Evolutionary conservation across 129 eudicot species (phyloP).

Genomic region (Silybum marianum): DNA sequence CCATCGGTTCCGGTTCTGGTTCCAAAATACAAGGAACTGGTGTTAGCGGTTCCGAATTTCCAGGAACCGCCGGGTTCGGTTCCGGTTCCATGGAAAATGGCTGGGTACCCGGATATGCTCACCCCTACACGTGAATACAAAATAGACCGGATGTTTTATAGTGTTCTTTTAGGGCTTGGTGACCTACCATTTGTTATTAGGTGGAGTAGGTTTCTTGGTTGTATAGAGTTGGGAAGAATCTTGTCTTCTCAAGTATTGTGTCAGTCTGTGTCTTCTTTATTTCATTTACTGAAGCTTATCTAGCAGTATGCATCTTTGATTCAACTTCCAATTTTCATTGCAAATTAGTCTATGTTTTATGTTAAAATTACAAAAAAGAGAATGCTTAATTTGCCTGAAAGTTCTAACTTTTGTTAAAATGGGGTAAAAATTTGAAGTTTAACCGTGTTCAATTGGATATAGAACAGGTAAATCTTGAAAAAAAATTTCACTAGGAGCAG

Average conservation of each 20-base stretch:
- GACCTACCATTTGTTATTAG: slow-evolving; percentile 26
- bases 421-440: neutral
- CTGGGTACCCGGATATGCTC: too few species aligned
- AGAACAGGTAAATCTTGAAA: slow-evolving; percentile 14
- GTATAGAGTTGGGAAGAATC: slow-evolving; percentile 32
- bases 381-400: too few species aligned
- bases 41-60: too few species aligned
- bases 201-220: too few species aligned
- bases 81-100: too few species aligned
- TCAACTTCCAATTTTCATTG: neutral
- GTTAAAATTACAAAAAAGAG: too few species aligned
- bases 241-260: slow-evolving; percentile 20
- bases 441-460: neutral
- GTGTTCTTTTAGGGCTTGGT: neutral
- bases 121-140: slow-evolving; percentile 13
- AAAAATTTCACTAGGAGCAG: neutral
- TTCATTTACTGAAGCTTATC: slow-evolving; percentile 19
- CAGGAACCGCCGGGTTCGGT: too few species aligned
- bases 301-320: neutral
- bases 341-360: too few species aligned
- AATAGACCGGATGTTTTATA: slow-evolving; percentile 3
- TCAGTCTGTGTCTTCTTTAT: slow-evolving; percentile 7
- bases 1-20: too few species aligned
- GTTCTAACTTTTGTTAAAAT: neutral
- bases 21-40: too few species aligned